Base-by-base conservation (phyloP, 371 early-diverging fungal genomes). In the Sporodiniella umbellata region DNA sequence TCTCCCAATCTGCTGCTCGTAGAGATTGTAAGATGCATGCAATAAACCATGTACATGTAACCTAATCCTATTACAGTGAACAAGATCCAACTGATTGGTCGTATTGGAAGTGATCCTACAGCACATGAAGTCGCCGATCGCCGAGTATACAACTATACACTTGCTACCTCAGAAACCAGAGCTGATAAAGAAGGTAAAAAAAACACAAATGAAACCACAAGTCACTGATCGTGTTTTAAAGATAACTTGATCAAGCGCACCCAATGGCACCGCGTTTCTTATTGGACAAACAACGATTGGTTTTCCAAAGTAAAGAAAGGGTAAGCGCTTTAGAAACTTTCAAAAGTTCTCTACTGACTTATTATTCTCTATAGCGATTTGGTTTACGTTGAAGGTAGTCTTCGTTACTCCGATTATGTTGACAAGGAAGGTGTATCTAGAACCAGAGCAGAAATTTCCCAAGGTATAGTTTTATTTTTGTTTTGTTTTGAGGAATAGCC, bases 301-400 rank as follows among this genome's bases (percentile, higher is more conserved):
- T 62, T 79, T 30, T 67, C 63, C 7, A 66, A 70, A 24, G 62
- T 82, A 28, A 77, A 78, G 59, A 80, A 79, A 53, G 83, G 77
- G 77, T 77, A 65, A 57, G 30, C n/a, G n/a, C n/a, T n/a, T n/a
- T n/a, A n/a, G n/a, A n/a, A n/a, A n/a, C n/a, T n/a, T n/a, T n/a
- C n/a, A n/a, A n/a, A n/a, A n/a, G n/a, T n/a, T n/a, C n/a, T n/a
- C n/a, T n/a, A n/a, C n/a, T n/a, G n/a, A n/a, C n/a, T n/a, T n/a
- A n/a, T n/a, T n/a, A n/a, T n/a, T n/a, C n/a, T n/a, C n/a, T n/a
- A n/a, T 22, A 77, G 86, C 42, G 81, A 80, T 49, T 64, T 78
- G 42, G 79, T 86, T 10, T 81, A 75, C 64, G 80, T 86, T 15
- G 83, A 82, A 53, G 86, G 86, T 17, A 55, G 59, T 8, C 64